Conservation (phyloP, 2,329 filamentous ascomycete species). For the Fusarium nurragi region DNA sequence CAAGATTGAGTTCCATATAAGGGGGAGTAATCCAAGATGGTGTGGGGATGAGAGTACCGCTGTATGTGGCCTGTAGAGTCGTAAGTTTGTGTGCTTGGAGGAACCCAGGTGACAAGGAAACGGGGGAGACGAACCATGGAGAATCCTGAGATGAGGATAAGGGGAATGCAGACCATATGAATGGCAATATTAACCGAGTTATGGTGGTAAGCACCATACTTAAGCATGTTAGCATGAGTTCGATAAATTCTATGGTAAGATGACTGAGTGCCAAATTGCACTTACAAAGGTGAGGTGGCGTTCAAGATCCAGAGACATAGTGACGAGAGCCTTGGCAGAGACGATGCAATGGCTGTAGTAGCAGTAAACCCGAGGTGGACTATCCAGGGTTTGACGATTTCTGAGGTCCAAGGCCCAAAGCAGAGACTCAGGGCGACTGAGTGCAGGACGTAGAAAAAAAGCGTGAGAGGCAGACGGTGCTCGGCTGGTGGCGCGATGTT, state of each 20-base stretch:
- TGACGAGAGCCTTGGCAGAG: slow-evolving; percentile 29
- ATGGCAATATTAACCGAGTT: slow-evolving; percentile 80
- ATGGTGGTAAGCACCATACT: slow-evolving; percentile 89
- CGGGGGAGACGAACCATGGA: slow-evolving; percentile 68
- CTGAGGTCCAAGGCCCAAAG: background rate
- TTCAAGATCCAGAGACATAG: slow-evolving; percentile 79
- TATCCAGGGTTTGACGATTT: slow-evolving; percentile 16
- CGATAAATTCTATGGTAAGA: background rate
- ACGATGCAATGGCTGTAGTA: slow-evolving; percentile 7
- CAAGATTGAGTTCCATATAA: slow-evolving; percentile 72
- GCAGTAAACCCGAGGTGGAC: slow-evolving; percentile 1
- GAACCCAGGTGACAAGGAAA: slow-evolving; percentile 2
- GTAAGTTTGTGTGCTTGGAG: slow-evolving; percentile 8
- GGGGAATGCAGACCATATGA: slow-evolving; percentile 81
- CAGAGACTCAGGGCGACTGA: background rate
- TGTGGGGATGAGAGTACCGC: slow-evolving; percentile 68
- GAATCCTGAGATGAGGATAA: slow-evolving; percentile 77
- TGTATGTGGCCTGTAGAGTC: slow-evolving; percentile 65
- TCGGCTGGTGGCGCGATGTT: slow-evolving; percentile 27
- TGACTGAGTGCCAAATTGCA: background rate
- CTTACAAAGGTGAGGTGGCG: slow-evolving; percentile 84
- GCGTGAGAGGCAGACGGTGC: background rate
- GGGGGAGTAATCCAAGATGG: slow-evolving; percentile 74
- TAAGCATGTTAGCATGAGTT: slow-evolving; percentile 26
- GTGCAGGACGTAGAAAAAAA: slow-evolving; percentile 2